These are phyloP conservation scores for Wickerhamiella brachini DNA, from an alignment of 805 yeast genomes.

Conservation along the genomic window DNA sequence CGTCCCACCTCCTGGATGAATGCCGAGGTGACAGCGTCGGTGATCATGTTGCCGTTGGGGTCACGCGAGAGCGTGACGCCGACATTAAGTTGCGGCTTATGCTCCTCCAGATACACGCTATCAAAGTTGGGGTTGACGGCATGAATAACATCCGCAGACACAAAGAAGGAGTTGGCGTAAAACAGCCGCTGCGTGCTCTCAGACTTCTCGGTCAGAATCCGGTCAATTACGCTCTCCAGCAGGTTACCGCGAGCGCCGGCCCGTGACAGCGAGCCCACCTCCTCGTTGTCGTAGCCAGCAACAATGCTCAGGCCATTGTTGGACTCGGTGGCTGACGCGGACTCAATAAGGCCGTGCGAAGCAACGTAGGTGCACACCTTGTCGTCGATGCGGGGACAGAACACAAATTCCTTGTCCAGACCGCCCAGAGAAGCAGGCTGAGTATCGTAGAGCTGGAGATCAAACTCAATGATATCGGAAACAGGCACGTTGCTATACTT, in stretches of 20 bases:
- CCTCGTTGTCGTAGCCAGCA: slow-evolving; percentile 69
- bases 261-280: slow-evolving; percentile 66
- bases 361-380: slow-evolving; percentile 72
- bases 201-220: slow-evolving; percentile 27
- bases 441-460: slow-evolving; percentile 67
- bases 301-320: slow-evolving; percentile 32
- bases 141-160: slow-evolving; percentile 79
- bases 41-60: slow-evolving; percentile 73
- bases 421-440: slow-evolving; percentile 75
- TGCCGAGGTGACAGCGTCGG: slow-evolving; percentile 62
- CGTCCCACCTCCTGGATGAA: slow-evolving; percentile 58
- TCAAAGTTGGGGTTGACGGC: slow-evolving; percentile 58
- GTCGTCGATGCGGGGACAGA: slow-evolving; percentile 77
- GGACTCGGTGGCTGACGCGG: slow-evolving; percentile 25
- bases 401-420: slow-evolving; percentile 57
- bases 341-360: slow-evolving; percentile 41
- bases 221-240: slow-evolving; percentile 46
- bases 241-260: slow-evolving; percentile 75
- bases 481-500: slow-evolving; percentile 44
- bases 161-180: slow-evolving; percentile 62
- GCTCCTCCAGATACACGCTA: slow-evolving; percentile 54
- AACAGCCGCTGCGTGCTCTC: slow-evolving; percentile 27
- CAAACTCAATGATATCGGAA: slow-evolving; percentile 51
- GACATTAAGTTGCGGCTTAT: slow-evolving; percentile 65
- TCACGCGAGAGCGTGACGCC: slow-evolving; percentile 63